Evolutionary conservation across 176 grass and related monocot species (phyloP).

Genomic region (Juncus inflexus): DNA sequence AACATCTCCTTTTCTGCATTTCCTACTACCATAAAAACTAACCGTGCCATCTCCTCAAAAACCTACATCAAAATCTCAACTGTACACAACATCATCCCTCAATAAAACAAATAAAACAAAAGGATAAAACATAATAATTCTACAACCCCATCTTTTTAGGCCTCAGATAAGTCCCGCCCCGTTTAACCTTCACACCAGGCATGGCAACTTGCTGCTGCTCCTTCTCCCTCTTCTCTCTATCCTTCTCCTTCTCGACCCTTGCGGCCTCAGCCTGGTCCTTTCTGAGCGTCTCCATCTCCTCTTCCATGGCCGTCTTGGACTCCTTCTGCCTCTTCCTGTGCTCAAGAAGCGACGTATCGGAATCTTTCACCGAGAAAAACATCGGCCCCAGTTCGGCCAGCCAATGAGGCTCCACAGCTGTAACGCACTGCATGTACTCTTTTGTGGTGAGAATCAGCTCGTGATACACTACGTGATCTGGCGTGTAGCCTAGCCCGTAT

Average conservation of each 20-base stretch:
- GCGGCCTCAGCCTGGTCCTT: slow-evolving; percentile 66
- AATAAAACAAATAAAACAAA: slow-evolving; percentile 4
- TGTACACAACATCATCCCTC: too few relatives aligned
- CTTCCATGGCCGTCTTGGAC: slow-evolving; percentile 84
- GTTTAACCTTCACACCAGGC: slow-evolving; percentile 82
- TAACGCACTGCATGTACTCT: slow-evolving; percentile 99
- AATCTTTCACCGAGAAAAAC: slow-evolving; percentile 94
- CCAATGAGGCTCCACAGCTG: slow-evolving; percentile 87
- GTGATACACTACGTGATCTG: slow-evolving; percentile 85
- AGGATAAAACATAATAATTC: background rate
- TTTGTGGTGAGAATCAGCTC: slow-evolving; percentile 92
- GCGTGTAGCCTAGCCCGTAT: slow-evolving; percentile 82
- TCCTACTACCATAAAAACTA: too few relatives aligned
- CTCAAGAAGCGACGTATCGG: slow-evolving; percentile 77
- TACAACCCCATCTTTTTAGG: slow-evolving; percentile 79
- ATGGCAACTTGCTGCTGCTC: slow-evolving; percentile 85
- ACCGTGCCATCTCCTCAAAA: too few relatives aligned
- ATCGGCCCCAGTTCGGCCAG: slow-evolving; percentile 88
- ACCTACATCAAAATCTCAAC: too few relatives aligned
- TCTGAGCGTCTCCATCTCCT: slow-evolving; percentile 93
- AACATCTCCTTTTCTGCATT: too few relatives aligned
- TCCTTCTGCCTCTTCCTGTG: slow-evolving; percentile 95
- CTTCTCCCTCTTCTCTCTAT: slow-evolving; percentile 68
- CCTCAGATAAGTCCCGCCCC: slow-evolving; percentile 63
- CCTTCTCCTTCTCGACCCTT: slow-evolving; percentile 47